phyloP scores from a whole-genome alignment of 139 green algal species.

The Spirogloea muscicola region DNA sequence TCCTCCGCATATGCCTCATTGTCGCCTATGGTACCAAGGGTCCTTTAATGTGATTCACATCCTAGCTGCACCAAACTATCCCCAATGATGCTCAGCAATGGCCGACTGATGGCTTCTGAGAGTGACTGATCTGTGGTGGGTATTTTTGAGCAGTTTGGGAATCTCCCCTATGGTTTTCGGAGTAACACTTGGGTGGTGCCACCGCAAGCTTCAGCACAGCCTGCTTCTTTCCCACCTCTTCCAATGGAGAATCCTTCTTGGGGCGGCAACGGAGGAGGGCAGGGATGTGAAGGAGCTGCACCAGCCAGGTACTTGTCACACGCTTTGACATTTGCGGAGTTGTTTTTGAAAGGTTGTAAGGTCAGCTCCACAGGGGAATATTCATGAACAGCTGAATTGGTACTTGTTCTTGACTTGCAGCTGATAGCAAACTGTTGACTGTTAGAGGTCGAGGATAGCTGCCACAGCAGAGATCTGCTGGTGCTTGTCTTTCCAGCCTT shows the following conservation, averaged over 20 bases:
- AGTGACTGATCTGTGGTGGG: not conserved
- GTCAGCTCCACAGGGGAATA: too few relatives aligned
- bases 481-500: too few relatives aligned
- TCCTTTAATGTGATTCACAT: too few relatives aligned
- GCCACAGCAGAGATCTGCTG: too few relatives aligned
- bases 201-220: constrained; percentile 10
- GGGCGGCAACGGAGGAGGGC: constrained; percentile 36
- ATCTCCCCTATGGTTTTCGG: constrained; percentile 42
- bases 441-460: too few relatives aligned
- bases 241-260: constrained; percentile 22
- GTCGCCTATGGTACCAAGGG: not conserved
- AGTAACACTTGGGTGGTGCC: constrained; percentile 53
- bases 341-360: too few relatives aligned
- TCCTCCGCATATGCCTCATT: not conserved
- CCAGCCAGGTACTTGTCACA: too few relatives aligned
- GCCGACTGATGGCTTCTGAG: not conserved
- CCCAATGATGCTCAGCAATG: not conserved
- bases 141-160: constrained; percentile 34
- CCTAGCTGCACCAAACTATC: not conserved
- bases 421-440: too few relatives aligned
- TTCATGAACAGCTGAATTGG: too few relatives aligned
- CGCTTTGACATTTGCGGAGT: too few relatives aligned
- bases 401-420: too few relatives aligned
- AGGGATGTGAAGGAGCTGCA: too few relatives aligned
- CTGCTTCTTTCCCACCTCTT: constrained; percentile 9